Percentiles rank a stretch among this genome's conserved stretches.
Evolutionary conservation across 257 asterid species (phyloP).

Genomic region (Euphrasia confusa): DNA sequence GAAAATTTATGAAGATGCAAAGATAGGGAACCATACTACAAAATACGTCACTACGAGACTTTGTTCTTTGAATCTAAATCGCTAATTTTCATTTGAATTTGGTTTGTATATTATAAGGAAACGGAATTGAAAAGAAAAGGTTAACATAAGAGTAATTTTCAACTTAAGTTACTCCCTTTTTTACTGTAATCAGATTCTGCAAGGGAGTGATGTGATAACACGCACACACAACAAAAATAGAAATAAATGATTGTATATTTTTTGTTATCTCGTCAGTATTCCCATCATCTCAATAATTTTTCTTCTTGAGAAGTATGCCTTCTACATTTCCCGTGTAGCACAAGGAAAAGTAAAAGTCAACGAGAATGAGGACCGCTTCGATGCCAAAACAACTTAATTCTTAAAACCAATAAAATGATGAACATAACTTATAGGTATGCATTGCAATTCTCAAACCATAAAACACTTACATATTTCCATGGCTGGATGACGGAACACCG

Average conservation of each 20-base stretch:
- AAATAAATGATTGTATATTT: not conserved
- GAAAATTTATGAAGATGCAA: not conserved
- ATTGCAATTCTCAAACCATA: slow-evolving; percentile 2
- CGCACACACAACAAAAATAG: not conserved
- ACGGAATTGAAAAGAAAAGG: slow-evolving; percentile 6
- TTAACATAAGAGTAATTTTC: not conserved
- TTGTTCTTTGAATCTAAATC: not conserved
- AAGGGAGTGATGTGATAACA: not conserved
- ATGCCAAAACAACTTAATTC: slow-evolving; percentile 5
- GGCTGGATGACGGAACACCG: slow-evolving; percentile 7
- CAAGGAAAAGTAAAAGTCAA: slow-evolving; percentile 1
- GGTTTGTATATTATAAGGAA: not conserved
- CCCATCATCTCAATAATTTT: not conserved
- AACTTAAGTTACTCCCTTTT: slow-evolving; percentile 8
- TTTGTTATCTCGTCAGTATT: slow-evolving; percentile 10
- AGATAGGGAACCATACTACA: slow-evolving; percentile 4
- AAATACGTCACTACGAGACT: slow-evolving; percentile 9
- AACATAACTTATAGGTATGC: not conserved
- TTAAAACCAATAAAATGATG: slow-evolving; percentile 1
- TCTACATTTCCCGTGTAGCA: slow-evolving; percentile 3
- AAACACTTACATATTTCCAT: slow-evolving; percentile 37
- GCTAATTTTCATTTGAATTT: not conserved
- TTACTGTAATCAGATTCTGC: not conserved
- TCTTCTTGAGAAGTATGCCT: slow-evolving; percentile 3
- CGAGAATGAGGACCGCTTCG: slow-evolving; percentile 1